Base-by-base conservation (phyloP, 306 rosid genomes). In the Leucaena leucocephala region DNA sequence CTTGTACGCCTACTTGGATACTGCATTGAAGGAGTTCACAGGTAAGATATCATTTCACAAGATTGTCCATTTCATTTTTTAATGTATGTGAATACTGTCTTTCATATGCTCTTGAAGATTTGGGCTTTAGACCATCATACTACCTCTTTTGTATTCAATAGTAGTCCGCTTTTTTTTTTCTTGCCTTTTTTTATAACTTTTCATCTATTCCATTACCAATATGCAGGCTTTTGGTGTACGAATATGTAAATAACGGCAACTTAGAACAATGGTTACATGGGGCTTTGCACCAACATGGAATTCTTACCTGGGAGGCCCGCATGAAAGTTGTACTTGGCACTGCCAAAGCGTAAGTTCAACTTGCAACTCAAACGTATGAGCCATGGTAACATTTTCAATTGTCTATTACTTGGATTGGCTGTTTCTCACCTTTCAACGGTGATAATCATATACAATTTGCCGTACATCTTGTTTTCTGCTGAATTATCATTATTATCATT, bases 241-340 rank as follows among this genome's bases (percentile, higher is more conserved):
- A 94, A 82, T 94, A 92, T 80, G 97, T 94, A 85, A 94, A 91
- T 87, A 94, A 94, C 79, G 98, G 98, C 40, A 92, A 94, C 88
- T 88, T 94, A 74, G 98, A 94, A 80, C 97, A 94, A 77, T 92
- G 98, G 98, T 85, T 94, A 74, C 97, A 94, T 73, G 97, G 97
- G 67, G 93, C 89, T 52, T 87, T 91, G 94, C 77, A 79, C 38
- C 90, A 89, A 67, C 89, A 85, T 74, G 98, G 98, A 65, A 84
- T 84, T 75, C 90, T 92, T 71, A 92, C 95, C 22, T 92, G 98
- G 98, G 98, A 92, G 73, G 95, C 97, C 4, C 97, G 98, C 66
- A 85, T 92, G 87, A 91, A 94, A 86, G 93, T 92, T 82, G 67
- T 87, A 72, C 92, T 92, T 48, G 97, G 97, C 84, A 94, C 98